Percentiles rank a stretch among this genome's conserved stretches.
These are phyloP conservation scores for Gryganskiella cystojenkinii DNA, from an alignment of 192 early-diverging fungal species.

Conservation along the genomic window DNA sequence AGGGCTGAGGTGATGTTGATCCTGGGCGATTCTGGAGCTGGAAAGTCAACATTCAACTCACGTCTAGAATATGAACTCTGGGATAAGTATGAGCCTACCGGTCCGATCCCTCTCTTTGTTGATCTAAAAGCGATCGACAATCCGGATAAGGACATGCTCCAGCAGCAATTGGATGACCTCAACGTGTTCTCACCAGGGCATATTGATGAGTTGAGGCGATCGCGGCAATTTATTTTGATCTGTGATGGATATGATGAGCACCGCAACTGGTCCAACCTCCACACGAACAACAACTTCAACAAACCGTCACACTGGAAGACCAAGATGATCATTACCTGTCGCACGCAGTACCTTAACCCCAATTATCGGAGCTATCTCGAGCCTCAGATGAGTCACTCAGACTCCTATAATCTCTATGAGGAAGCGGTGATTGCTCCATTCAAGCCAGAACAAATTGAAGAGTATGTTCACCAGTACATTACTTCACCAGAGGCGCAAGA, in stretches of 20 bases:
- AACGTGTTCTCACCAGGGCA: neutral
- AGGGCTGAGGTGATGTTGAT: neutral
- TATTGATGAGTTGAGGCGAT: neutral
- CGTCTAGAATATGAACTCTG: neutral
- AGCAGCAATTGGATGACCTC: neutral
- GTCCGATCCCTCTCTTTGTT: neutral
- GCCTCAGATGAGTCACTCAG: neutral
- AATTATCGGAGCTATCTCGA: neutral
- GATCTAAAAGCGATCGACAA: neutral
- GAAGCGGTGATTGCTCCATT: neutral
- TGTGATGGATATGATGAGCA: slow-evolving; percentile 6
- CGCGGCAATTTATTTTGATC: neutral
- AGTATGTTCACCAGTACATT: neutral
- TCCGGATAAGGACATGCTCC: neutral
- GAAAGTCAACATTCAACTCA: neutral
- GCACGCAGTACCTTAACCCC: neutral
- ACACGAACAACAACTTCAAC: neutral
- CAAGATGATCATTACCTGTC: slow-evolving; percentile 7
- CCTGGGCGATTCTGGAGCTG: neutral
- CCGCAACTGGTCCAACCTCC: neutral
- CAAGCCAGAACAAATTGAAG: neutral
- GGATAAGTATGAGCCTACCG: neutral
- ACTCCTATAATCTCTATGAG: neutral
- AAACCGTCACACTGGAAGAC: neutral
- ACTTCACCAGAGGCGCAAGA: too few relatives aligned